These are phyloP conservation scores for Dioscorea alata DNA, from an alignment of 106 monocot genomes.

Conservation along the genomic window DNA sequence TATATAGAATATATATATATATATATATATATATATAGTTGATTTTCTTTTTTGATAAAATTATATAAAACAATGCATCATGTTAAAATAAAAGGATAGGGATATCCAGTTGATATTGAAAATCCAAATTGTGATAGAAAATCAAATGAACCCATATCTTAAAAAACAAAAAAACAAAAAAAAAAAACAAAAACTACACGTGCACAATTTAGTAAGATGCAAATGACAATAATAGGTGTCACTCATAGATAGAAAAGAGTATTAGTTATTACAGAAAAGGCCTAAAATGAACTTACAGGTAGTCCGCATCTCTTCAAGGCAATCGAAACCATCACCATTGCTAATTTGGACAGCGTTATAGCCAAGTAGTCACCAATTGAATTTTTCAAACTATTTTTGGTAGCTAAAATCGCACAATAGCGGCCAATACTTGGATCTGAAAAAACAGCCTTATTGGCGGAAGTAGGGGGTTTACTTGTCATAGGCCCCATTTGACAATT, in stretches of 20 bases:
- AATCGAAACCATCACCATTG: conserved; percentile 34
- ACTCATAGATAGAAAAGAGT: too few species aligned
- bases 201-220: too few species aligned
- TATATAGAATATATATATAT: too few species aligned
- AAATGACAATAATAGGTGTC: too few species aligned
- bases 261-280: neutral
- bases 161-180: too few species aligned
- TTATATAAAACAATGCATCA: too few species aligned
- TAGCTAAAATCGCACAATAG: conserved; percentile 56
- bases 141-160: too few species aligned
- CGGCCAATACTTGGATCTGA: conserved; percentile 70
- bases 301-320: conserved; percentile 78
- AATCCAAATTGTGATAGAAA: neutral
- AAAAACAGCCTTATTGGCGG: conserved; percentile 20
- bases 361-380: conserved; percentile 52
- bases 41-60: too few species aligned
- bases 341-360: conserved; percentile 49
- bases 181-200: too few species aligned
- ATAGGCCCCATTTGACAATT: conserved; percentile 9
- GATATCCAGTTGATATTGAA: too few species aligned
- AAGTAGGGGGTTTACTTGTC: conserved; percentile 8
- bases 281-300: conserved; percentile 59
- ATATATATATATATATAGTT: too few species aligned
- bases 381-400: conserved; percentile 67
- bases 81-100: too few species aligned